Conservation (phyloP, 352 stramenopile species). For the Lagenidium giganteum region DNA sequence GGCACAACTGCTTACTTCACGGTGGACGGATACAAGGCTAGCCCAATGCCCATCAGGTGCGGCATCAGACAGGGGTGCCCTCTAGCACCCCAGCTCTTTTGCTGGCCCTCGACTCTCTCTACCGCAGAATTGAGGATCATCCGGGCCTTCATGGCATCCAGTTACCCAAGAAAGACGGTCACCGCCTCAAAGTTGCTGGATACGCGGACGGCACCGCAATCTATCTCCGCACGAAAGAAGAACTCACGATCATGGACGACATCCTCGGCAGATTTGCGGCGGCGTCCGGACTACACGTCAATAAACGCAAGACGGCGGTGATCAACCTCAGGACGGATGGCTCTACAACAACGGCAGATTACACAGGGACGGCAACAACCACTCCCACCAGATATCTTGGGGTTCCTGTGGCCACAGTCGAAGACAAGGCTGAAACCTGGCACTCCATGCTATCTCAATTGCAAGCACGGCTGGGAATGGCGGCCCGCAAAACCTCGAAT, state of each 20-base stretch:
- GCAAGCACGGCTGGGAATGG: not conserved
- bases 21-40: slow-evolving; percentile 1
- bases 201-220: slow-evolving; percentile 11
- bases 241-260: not conserved
- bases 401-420: not conserved
- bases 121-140: no score
- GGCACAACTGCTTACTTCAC: not conserved
- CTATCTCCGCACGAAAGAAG: not conserved
- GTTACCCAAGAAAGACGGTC: no score
- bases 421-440: not conserved
- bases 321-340: not conserved
- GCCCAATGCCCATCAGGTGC: not conserved
- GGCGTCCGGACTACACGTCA: not conserved
- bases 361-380: not conserved
- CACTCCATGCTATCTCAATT: not conserved
- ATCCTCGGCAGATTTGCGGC: not conserved
- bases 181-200: not conserved
- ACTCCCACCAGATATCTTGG: slow-evolving; percentile 4
- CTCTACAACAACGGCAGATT: not conserved
- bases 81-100: slow-evolving; percentile 11
- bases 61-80: slow-evolving; percentile 11
- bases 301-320: not conserved
- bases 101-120: slow-evolving; percentile 7
- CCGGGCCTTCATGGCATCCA: no score
- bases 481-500: slow-evolving; percentile 3